Evolutionary conservation across 2,329 filamentous ascomycete genomes (phyloP), one percentile per base, ranked within the genome.

Genomic region (Onygena corvina): DNA sequence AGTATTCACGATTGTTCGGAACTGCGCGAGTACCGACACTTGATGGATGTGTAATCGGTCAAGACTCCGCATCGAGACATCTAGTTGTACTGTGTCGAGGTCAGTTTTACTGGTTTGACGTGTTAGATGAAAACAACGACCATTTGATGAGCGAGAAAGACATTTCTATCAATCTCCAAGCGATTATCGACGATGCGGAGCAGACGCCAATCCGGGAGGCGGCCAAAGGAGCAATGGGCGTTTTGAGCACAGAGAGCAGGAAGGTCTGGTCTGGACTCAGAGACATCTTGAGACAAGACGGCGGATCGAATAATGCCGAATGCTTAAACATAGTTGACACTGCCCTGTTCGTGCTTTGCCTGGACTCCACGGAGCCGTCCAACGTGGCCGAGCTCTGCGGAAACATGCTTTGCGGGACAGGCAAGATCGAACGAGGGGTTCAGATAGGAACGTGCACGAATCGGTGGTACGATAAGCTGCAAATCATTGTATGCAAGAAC

Each of bases 81-180:
- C 74, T 98, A 31, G 84, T 95, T 7, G 87, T 96, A 36, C 76
- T 96, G 68, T 94, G 87, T 62, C 86, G 90, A 56, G 92, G 92
- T 1, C 92, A 98, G 58, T 89, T 96, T 61, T 98, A 98, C 68
- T 96, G 90, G 90, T 98, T 98, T 59, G 92, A 98, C 65, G 89
- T 95, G 1, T 73, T 98, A 14, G 92, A 98, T 58, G 83, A 90
- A 57, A 94, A 94, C 66, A 85, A 85, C 4, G 92, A 98, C 64
- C 71, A 94, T 50, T 94, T 98, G 67, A 96, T 96, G 90, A 89
- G 83, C 0, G 92, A 96, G 66, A 90, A 86, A 64, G 92, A 98
- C 60, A 77, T 98, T 48, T 81, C 85, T 4, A 75, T 94, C 61
- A 96, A 98, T 61, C 72, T 98, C 14, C 84, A 93, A 61, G 90